Evolutionary conservation across 2,329 filamentous ascomycete genomes (phyloP), one percentile per base, ranked within the genome.

Genomic region (Exophiala sp.): DNA sequence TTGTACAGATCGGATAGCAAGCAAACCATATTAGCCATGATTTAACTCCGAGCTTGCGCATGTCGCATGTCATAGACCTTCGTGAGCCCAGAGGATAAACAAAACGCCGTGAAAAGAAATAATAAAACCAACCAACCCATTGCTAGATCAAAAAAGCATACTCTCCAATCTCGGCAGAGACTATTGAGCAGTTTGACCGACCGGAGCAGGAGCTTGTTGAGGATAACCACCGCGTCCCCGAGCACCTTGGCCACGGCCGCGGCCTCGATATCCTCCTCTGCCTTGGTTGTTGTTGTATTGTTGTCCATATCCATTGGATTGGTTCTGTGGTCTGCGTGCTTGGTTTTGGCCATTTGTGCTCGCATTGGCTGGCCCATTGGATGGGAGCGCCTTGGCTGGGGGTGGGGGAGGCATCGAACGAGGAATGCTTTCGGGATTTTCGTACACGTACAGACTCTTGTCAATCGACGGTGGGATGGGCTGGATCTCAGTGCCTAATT

Each of bases 371-470:
- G 44, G 14, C 2, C 46, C 40, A 24, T 47, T 29, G 30, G 21
- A 32, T 24, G 55, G 52, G 34, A 53, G 46, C 38, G 40, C 44
- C 39, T 59, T 34, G 35, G 60, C 58, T 19, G 58, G 60, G 42
- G 63, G 64, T 34, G 65, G 62, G n/a, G 70, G 68, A 19, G 76
- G 58, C 52, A 60, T 56, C 2, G 93, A 93, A 27, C 90, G 83
- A 43, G 94, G 93, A 62, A 98, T 97, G 50, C 79, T 91, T 64
- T 98, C 91, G 1, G 93, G 93, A 56, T 90, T 87, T 57, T 98
- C 94, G 68, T 98, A 98, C 44, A 98, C 93, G 67, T 98, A 98
- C 30, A 98, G 82, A 58, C 86, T 94, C 79, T 96, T 97, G 75
- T 98, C 93, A 59, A 98, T 98, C 60, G 82, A 85, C 45, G 82